phyloP scores from a whole-genome alignment of 2,329 filamentous ascomycete species.

The Colletotrichum destructivum region DNA sequence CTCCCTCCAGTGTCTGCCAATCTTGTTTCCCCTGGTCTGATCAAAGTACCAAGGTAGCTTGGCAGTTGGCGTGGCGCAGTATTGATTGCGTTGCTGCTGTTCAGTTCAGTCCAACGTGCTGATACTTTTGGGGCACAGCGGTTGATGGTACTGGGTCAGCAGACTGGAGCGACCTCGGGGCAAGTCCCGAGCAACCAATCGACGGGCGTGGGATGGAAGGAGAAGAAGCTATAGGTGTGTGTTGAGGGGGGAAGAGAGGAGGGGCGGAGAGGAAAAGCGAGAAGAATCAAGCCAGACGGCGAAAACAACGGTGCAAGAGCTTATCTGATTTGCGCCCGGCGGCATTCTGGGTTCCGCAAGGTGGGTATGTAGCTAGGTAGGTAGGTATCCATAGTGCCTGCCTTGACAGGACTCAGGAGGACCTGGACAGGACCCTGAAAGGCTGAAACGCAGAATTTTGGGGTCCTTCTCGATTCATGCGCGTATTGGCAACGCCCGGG shows the following conservation, averaged over 20 bases:
- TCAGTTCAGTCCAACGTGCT: background rate
- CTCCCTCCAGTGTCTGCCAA: slow-evolving; percentile 2
- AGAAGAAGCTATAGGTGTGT: background rate
- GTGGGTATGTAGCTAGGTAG: too few relatives aligned
- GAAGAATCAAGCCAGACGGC: background rate
- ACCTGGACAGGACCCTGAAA: slow-evolving; percentile 39
- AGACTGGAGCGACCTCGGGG: background rate
- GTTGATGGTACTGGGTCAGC: too few relatives aligned
- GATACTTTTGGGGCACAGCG: too few relatives aligned
- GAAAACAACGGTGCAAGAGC: background rate
- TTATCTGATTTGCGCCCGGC: slow-evolving; percentile 18
- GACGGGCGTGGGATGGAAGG: background rate
- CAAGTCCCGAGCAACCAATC: background rate
- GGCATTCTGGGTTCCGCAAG: background rate
- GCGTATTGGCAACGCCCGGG: background rate
- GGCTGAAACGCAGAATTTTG: slow-evolving; percentile 34
- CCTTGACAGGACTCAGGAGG: background rate
- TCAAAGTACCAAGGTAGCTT: slow-evolving; percentile 13
- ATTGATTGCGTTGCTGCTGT: slow-evolving; percentile 2
- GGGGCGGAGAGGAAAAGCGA: background rate
- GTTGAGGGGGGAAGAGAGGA: background rate
- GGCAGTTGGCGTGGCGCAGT: slow-evolving; percentile 32
- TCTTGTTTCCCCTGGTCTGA: slow-evolving; percentile 34
- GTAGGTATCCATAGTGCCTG: too few relatives aligned
- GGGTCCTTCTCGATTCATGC: slow-evolving; percentile 33